Base-by-base conservation (phyloP, 1,284 basidiomycete species). In the Schizophyllum amplum region DNA sequence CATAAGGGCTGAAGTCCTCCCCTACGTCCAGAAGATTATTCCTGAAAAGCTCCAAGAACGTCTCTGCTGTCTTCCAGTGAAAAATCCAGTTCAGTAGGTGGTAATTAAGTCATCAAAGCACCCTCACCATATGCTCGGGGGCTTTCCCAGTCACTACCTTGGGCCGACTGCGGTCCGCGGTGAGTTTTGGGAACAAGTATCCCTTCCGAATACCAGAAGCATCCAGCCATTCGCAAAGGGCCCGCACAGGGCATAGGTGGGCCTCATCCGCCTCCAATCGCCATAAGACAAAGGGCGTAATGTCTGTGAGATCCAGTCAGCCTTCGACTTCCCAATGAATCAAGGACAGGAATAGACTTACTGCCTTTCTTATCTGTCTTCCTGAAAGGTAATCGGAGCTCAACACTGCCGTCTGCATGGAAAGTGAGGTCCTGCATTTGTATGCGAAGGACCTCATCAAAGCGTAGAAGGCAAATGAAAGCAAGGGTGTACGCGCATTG, bases 371-470 rank as follows among this genome's bases (percentile, higher is more conserved):
- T 47, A 23, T 47, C n/a, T 5, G 54, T 55, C 26, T 55, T 55
- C 9, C 54, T 20, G 15, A 21, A 33, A 17, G 25, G 54, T 17
- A 55, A 48, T 33, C 23, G 49, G n/a, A 55, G 27, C 26, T 55
- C 46, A 26, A 51, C 57, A 11, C 65, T 51, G 20, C 57, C 50
- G 3, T 56, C 42, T 1, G 17, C 5, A 3, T 58, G 24, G n/a
- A 64, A 47, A 15, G 53, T 25, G 9, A 71, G 55, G 23, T 71
- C 60, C n/a, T 67, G 59, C 4, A 60, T 47, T 55, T 65, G 62
- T 15, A 73, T 67, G 33, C 68, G 68, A 24, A 72, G 60, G 0
- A 68, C 67, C 56, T 72, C 67, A 52, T 72, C 69, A 11, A 68
- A 59, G 1, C 64, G 66, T 1, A 72, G 62, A 22, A 72, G 54